Evolutionary conservation across 148 eudicot species (phyloP).

Genomic region (Nepenthes mirabilis): DNA sequence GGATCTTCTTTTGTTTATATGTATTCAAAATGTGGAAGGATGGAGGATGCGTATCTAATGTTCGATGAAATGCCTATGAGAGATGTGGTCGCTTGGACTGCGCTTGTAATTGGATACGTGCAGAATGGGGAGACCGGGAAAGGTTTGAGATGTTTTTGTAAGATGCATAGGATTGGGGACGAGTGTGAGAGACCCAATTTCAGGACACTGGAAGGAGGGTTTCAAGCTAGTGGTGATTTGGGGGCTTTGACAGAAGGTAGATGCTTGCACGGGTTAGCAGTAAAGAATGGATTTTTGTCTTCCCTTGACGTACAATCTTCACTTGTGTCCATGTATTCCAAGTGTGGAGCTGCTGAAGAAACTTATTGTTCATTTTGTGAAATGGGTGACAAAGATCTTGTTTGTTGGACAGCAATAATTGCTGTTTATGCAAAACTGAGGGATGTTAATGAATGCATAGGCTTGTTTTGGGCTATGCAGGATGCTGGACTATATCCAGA

Average conservation of each 20-base stretch:
- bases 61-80: conserved; percentile 40
- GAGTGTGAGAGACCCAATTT: conserved; percentile 39
- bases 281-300: conserved; percentile 37
- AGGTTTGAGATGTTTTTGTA: conserved; percentile 38
- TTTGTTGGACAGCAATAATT: conserved; percentile 56
- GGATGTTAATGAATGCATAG: conserved; percentile 20
- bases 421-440: conserved; percentile 41
- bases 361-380: conserved; percentile 33
- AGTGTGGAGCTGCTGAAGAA: conserved; percentile 38
- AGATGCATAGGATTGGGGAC: conserved; percentile 39
- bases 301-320: conserved; percentile 33
- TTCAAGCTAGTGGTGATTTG: conserved; percentile 57
- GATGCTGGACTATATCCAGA: conserved; percentile 36
- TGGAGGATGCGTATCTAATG: conserved; percentile 32
- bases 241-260: conserved; percentile 37
- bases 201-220: conserved; percentile 66
- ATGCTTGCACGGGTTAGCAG: conserved; percentile 47
- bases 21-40: conserved; percentile 47
- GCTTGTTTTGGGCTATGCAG: conserved; percentile 37
- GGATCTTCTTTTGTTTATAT: conserved; percentile 58
- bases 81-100: conserved; percentile 57
- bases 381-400: conserved; percentile 37
- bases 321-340: conserved; percentile 54
- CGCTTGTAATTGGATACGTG: conserved; percentile 59
- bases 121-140: conserved; percentile 51